These are phyloP conservation scores for Vachellia collinsii DNA, from an alignment of 306 rosid species.

Conservation along the genomic window DNA sequence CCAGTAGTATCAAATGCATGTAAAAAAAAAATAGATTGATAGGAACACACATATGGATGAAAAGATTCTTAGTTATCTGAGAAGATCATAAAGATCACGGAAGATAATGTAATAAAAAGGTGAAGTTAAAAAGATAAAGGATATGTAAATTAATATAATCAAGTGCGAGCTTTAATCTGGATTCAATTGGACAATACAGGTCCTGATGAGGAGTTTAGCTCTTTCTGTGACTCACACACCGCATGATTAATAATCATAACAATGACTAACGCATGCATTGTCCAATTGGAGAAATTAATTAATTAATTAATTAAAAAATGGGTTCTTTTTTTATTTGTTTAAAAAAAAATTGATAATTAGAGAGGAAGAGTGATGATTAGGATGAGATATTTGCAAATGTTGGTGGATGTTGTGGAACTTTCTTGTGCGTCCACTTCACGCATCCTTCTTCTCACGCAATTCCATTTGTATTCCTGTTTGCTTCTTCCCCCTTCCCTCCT, in stretches of 20 bases:
- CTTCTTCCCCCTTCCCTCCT: slow-evolving; percentile 21
- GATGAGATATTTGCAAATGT: neutral
- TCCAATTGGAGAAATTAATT: neutral
- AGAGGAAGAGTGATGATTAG: neutral
- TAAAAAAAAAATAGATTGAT: neutral
- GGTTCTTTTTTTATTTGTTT: too few relatives aligned
- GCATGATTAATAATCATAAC: neutral
- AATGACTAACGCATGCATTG: neutral
- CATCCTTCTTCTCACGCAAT: neutral
- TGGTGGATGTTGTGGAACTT: neutral
- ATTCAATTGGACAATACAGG: neutral
- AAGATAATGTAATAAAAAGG: slow-evolving; percentile 4
- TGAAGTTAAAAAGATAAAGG: neutral
- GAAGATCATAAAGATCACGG: neutral
- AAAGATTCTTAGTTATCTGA: slow-evolving; percentile 16
- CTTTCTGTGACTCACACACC: neutral
- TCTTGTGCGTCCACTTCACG: slow-evolving; percentile 30
- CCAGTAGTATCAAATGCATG: slow-evolving; percentile 7
- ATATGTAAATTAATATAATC: neutral
- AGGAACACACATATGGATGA: neutral
- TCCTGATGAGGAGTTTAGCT: neutral
- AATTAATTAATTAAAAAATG: neutral
- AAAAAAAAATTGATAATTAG: neutral
- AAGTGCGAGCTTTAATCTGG: neutral
- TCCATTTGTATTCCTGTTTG: slow-evolving; percentile 1